Percentiles rank a stretch among this genome's conserved stretches.
These are phyloP conservation scores for Epicoccum nigrum DNA, from an alignment of 2,329 filamentous ascomycete species.

Conservation along the genomic window DNA sequence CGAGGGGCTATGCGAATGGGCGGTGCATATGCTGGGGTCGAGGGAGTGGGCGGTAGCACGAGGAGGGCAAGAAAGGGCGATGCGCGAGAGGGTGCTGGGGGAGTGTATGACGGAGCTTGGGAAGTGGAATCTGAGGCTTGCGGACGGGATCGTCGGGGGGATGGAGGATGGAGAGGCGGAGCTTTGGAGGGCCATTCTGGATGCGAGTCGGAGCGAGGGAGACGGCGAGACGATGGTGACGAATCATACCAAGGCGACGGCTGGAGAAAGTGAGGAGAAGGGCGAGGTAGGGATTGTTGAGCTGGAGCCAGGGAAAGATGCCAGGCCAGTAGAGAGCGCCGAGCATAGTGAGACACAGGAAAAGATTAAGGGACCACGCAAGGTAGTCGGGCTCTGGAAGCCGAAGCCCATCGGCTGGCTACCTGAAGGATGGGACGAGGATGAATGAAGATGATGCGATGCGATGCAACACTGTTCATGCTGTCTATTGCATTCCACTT, in stretches of 20 bases:
- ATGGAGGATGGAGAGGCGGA: constrained; percentile 19
- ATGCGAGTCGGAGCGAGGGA: constrained; percentile 32
- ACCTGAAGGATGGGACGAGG: constrained; percentile 33
- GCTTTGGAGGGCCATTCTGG: constrained; percentile 36
- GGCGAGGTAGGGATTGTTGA: background rate
- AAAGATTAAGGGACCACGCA: constrained; percentile 36
- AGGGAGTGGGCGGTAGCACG: constrained; percentile 44
- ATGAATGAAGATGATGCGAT: constrained; percentile 11
- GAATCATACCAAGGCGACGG: constrained; percentile 5
- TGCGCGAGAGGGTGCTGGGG: constrained; percentile 20
- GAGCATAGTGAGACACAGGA: background rate
- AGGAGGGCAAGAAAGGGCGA: constrained; percentile 8
- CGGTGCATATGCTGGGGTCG: constrained; percentile 54
- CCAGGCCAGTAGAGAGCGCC: too few species aligned
- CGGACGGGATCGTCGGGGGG: constrained; percentile 37
- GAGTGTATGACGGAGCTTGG: constrained; percentile 47
- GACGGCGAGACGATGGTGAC: constrained; percentile 13
- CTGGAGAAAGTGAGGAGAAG: background rate
- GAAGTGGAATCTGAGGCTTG: constrained; percentile 48
- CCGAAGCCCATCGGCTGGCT: constrained; percentile 40
- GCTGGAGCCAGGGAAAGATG: background rate
- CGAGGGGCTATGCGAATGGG: constrained; percentile 58
- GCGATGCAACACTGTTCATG: too few species aligned
- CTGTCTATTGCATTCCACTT: too few species aligned
- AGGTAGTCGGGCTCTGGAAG: constrained; percentile 42